Conservation (phyloP, 75 land plant species). For the Sequoiadendron giganteum region DNA sequence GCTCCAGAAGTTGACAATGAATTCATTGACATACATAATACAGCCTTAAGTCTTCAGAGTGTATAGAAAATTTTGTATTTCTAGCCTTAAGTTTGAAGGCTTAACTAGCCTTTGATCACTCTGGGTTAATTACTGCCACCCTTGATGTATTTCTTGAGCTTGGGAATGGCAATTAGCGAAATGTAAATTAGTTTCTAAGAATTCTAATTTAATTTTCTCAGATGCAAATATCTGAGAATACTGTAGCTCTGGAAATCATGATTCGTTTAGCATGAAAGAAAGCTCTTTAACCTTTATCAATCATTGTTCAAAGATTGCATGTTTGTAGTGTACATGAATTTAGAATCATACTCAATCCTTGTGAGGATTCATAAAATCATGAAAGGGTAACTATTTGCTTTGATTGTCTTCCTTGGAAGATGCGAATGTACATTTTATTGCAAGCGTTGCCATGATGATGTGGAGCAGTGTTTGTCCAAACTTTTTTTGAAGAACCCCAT, state of each 20-base stretch:
- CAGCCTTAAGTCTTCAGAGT: neutral
- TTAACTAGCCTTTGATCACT: neutral
- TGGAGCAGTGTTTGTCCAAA: neutral
- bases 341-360: neutral
- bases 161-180: neutral
- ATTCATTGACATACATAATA: neutral
- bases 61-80: neutral
- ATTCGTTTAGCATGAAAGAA: neutral
- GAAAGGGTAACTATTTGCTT: neutral
- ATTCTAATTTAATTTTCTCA: neutral
- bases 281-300: neutral
- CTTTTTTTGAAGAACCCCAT: neutral
- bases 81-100: neutral
- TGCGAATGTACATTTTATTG: neutral
- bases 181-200: neutral
- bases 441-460: neutral
- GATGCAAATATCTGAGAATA: conserved; percentile 1
- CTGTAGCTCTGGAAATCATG: neutral
- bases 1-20: conserved; percentile 12
- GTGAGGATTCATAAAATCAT: neutral
- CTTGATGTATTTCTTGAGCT: neutral
- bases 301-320: neutral
- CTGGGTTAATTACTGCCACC: neutral
- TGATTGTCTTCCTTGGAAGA: neutral
- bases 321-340: neutral